Base-by-base conservation (phyloP, 2,329 filamentous ascomycete species). In the Colletotrichum somersetense region DNA sequence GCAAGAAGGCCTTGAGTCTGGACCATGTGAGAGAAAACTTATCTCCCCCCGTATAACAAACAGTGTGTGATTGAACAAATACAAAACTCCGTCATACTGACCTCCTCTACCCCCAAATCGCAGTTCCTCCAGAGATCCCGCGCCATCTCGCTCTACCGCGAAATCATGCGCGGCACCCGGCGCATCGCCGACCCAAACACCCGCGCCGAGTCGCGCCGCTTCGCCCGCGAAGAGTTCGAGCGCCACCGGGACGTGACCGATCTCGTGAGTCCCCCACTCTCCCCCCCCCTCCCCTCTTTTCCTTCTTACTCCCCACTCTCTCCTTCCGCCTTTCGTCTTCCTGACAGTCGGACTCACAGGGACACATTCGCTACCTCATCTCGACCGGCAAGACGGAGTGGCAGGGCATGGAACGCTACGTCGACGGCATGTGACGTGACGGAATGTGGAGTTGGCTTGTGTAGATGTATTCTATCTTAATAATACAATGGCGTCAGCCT, bases 331-430 rank as follows among this genome's bases (percentile, higher is more conserved):
- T 55, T n/a, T 6, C 40, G 44, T 61, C 18, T 14, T 4, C 23
- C n/a, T 40, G 12, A 40, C 35, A 38, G 35, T 40, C 14, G 23
- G 1, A 23, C 4, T 20, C 2, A 16, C 72, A 90, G 88, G 80
- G 81, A 74, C 89, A 91, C 76, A 89, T 91, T 74, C 85, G 88
- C 69, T 91, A 91, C 78, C 84, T 92, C 48, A 79, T 91, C 70
- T 91, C 89, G 12, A 91, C 87, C 4, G 90, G 90, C 65, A 91
- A 90, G 81, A 89, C 89, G 35, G 87, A 91, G 77, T 91, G 89
- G 89, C 88, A 91, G 76, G 84, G 79, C 65, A 90, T 91, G 86
- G 88, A 87, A 80, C 82, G 86, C 75, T 88, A 88, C 80, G 86
- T 89, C 78, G 80, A 82, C 71, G 84, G 85, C 53, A 77, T 86